These are phyloP conservation scores for Arachnopeziza araneosa DNA, from an alignment of 2,329 filamentous ascomycete species.

Conservation along the genomic window DNA sequence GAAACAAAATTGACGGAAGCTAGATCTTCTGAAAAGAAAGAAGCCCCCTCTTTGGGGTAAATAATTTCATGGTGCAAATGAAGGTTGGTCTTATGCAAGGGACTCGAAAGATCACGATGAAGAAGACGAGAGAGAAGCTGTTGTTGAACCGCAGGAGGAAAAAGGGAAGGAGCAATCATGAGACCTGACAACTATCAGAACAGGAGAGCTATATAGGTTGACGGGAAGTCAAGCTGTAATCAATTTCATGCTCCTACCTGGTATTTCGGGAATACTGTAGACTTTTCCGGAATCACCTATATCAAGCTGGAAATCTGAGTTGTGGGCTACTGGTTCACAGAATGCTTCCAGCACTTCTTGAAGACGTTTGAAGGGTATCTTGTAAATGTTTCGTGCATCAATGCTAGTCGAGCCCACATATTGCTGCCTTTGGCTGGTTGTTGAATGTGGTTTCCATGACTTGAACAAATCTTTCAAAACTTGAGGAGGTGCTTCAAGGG, in stretches of 20 bases:
- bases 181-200: conserved; percentile 54
- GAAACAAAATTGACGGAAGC: conserved; percentile 55
- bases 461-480: conserved; percentile 70
- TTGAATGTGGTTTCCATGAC: conserved; percentile 15
- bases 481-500: conserved; percentile 72
- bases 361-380: conserved; percentile 38
- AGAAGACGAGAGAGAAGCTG: conserved; percentile 67
- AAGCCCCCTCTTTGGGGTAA: conserved; percentile 45
- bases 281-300: conserved; percentile 34
- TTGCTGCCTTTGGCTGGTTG: neutral
- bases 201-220: neutral
- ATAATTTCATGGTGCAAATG: conserved; percentile 72
- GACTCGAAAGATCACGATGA: conserved; percentile 69
- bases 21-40: conserved; percentile 50
- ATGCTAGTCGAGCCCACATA: neutral
- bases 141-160: conserved; percentile 65
- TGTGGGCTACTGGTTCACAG: neutral
- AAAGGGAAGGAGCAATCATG: conserved; percentile 66
- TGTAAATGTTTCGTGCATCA: neutral
- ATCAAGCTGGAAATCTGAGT: neutral
- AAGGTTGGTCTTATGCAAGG: conserved; percentile 80
- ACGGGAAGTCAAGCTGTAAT: neutral
- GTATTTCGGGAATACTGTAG: conserved; percentile 62
- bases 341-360: conserved; percentile 24
- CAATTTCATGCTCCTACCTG: conserved; percentile 45